These are phyloP conservation scores for Ceratocystiopsis minuta DNA, from an alignment of 2,329 filamentous ascomycete genomes.

Conservation along the genomic window DNA sequence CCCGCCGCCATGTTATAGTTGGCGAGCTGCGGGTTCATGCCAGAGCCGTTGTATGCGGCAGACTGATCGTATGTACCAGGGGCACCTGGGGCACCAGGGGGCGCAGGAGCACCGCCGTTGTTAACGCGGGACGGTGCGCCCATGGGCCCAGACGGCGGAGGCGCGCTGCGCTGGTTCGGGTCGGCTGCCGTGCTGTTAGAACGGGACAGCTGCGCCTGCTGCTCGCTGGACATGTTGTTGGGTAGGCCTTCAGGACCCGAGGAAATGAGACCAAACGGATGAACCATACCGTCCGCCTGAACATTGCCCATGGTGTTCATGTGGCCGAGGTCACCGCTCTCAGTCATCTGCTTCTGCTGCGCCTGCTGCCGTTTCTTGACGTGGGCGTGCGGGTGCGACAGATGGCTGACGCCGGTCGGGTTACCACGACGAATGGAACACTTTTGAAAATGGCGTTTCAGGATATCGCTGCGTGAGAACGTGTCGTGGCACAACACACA, in stretches of 20 bases:
- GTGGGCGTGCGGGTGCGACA: slow-evolving; percentile 83
- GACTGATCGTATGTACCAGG: slow-evolving; percentile 24
- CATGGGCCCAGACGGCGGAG: slow-evolving; percentile 9
- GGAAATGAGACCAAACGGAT: slow-evolving; percentile 26
- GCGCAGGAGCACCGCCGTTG: slow-evolving; percentile 5
- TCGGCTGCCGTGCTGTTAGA: slow-evolving; percentile 32
- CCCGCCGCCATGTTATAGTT: slow-evolving; percentile 45
- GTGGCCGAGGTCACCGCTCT: slow-evolving; percentile 35
- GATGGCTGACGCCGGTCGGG: slow-evolving; percentile 81
- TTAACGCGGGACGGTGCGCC: slow-evolving; percentile 3
- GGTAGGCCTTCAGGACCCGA: slow-evolving; percentile 29
- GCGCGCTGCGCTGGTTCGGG: slow-evolving; percentile 40
- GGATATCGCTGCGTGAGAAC: slow-evolving; percentile 91
- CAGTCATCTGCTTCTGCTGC: slow-evolving; percentile 37
- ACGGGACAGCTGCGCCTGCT: slow-evolving; percentile 40
- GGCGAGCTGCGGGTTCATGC: slow-evolving; percentile 49
- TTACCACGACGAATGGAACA: slow-evolving; percentile 93
- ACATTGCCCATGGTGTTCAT: slow-evolving; percentile 44
- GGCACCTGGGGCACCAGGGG: background rate
- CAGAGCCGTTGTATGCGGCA: slow-evolving; percentile 31
- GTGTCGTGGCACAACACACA: slow-evolving; percentile 96
- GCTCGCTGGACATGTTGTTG: slow-evolving; percentile 35
- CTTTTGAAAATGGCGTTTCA: slow-evolving; percentile 98
- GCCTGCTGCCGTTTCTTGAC: slow-evolving; percentile 54
- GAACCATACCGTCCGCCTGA: slow-evolving; percentile 34